Evolutionary conservation across 2,329 filamentous ascomycete genomes (phyloP).

Genomic region (Metarhizium sp.): DNA sequence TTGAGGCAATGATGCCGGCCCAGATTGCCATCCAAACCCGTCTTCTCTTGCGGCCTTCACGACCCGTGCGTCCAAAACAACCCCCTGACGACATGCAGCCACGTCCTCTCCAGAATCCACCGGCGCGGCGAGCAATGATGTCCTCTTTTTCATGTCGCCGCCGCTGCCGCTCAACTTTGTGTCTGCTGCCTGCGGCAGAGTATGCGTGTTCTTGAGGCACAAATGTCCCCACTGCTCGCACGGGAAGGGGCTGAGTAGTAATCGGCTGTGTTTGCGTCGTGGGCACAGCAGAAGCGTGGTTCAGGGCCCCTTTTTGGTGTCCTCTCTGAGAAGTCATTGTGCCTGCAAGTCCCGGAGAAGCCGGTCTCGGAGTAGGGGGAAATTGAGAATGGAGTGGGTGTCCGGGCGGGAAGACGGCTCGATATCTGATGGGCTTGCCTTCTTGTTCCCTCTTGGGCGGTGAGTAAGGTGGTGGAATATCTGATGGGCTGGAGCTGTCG

Average conservation of each 20-base stretch:
- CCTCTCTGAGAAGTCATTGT: constrained; percentile 54
- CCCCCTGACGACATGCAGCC: constrained; percentile 53
- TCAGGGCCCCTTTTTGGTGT: constrained; percentile 51
- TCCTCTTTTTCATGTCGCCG: constrained; percentile 59
- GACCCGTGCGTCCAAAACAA: constrained; percentile 54
- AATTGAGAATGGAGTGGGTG: constrained; percentile 37
- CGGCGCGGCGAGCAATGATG: constrained; percentile 42
- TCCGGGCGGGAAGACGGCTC: constrained; percentile 48
- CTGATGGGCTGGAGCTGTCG: constrained; percentile 9
- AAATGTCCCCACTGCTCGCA: constrained; percentile 34
- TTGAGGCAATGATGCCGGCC: constrained; percentile 39
- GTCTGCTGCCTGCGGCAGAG: constrained; percentile 28
- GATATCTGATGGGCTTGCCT: constrained; percentile 36
- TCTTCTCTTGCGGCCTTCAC: constrained; percentile 54
- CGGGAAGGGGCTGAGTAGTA: constrained; percentile 25
- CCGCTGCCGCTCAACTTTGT: constrained; percentile 40
- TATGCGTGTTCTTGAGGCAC: constrained; percentile 34
- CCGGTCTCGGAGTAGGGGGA: constrained; percentile 49
- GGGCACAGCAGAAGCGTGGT: constrained; percentile 33
- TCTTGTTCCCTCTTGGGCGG: constrained; percentile 31
- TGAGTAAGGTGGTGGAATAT: constrained; percentile 48
- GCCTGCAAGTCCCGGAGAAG: constrained; percentile 52
- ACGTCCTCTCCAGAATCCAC: constrained; percentile 56
- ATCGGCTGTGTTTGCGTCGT: constrained; percentile 10
- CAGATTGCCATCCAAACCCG: constrained; percentile 48